These are phyloP conservation scores for Aspergillus awamori DNA, from an alignment of 2,329 filamentous ascomycete species.

Conservation along the genomic window DNA sequence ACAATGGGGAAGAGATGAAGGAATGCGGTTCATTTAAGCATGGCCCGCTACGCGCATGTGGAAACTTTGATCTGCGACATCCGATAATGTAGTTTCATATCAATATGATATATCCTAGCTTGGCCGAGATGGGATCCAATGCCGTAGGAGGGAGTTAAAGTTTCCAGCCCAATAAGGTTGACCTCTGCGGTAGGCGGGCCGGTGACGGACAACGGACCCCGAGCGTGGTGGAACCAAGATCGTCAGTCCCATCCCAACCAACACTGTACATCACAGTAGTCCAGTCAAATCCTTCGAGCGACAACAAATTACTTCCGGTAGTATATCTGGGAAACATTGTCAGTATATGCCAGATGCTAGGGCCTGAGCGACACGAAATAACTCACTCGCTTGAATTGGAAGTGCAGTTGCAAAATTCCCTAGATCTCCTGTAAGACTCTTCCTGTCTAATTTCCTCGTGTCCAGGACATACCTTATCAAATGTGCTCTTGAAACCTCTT, in stretches of 20 bases:
- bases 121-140: constrained; percentile 18
- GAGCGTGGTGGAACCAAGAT: constrained; percentile 1
- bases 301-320: constrained; percentile 48
- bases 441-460: background rate
- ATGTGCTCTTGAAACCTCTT: constrained; percentile 91
- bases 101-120: constrained; percentile 26
- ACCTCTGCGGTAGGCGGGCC: background rate
- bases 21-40: constrained; percentile 31
- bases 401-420: constrained; percentile 95
- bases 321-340: constrained; percentile 42
- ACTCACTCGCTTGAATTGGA: constrained; percentile 94
- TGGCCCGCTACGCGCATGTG: constrained; percentile 27
- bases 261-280: background rate
- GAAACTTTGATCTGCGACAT: constrained; percentile 17
- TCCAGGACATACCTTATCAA: constrained; percentile 77
- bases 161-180: constrained; percentile 33
- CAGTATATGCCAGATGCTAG: constrained; percentile 2
- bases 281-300: background rate
- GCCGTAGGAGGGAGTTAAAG: constrained; percentile 21
- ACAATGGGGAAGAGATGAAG: background rate
- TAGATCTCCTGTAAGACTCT: constrained; percentile 40
- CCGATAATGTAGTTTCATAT: constrained; percentile 15
- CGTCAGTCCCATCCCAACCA: background rate
- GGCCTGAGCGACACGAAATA: background rate
- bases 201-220: background rate